Percentiles rank a stretch among this genome's conserved stretches.
Conservation (phyloP, 805 yeast genomes). For the Ogataea ganodermae region DNA sequence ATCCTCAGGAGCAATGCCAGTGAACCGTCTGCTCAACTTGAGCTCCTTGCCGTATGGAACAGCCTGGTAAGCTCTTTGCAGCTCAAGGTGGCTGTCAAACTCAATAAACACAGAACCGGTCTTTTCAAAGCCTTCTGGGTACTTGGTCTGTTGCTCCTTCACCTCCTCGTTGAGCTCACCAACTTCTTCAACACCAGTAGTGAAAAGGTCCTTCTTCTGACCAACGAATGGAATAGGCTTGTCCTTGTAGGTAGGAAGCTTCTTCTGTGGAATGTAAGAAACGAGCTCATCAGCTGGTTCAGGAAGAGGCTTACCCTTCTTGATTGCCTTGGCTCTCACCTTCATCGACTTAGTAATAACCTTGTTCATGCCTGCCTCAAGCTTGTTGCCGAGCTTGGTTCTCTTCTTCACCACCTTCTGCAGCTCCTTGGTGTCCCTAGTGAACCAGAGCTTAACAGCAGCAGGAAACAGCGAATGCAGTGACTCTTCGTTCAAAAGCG, state of each 20-base stretch:
- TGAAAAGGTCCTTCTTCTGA: conserved; percentile 81
- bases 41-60: conserved; percentile 54
- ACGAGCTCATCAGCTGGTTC: conserved; percentile 57
- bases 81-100: conserved; percentile 81
- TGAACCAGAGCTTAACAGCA: conserved; percentile 58
- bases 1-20: conserved; percentile 78
- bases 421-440: conserved; percentile 62
- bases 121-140: conserved; percentile 50
- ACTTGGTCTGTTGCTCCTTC: conserved; percentile 53
- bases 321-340: conserved; percentile 52
- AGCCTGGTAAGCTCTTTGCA: conserved; percentile 89
- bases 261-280: conserved; percentile 66
- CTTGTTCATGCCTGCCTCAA: conserved; percentile 66
- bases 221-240: conserved; percentile 70
- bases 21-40: conserved; percentile 48
- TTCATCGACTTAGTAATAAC: conserved; percentile 62
- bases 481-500: conserved; percentile 45
- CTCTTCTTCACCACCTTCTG: conserved; percentile 62
- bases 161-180: conserved; percentile 72
- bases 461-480: conserved; percentile 65
- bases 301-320: conserved; percentile 58
- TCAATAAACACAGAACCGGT: conserved; percentile 76
- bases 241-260: conserved; percentile 81
- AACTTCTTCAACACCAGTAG: conserved; percentile 66
- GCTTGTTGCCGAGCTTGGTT: conserved; percentile 56